phyloP scores from a whole-genome alignment of 1,284 basidiomycete genomes.

The Pisolithus thermaeus region DNA sequence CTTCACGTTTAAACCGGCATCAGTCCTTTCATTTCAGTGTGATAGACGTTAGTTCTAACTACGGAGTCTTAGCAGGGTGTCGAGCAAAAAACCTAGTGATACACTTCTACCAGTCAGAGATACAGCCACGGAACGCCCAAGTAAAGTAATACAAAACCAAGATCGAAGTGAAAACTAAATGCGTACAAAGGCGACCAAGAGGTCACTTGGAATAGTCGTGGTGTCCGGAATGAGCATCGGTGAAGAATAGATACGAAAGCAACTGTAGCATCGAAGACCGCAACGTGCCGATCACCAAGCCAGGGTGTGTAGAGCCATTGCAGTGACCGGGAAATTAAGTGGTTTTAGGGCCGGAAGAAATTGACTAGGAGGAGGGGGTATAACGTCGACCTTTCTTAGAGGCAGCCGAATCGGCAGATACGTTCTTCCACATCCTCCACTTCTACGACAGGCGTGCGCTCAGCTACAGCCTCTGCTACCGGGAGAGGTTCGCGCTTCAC shows the following conservation, averaged over 20 bases:
- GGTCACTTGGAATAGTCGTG: not conserved
- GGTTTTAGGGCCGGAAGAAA: not conserved
- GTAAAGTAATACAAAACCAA: not conserved
- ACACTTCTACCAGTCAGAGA: slow-evolving; percentile 23
- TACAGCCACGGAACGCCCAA: slow-evolving; percentile 13
- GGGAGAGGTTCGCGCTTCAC: slow-evolving; percentile 18
- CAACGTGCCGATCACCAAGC: not conserved
- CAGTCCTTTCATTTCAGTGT: too few species aligned
- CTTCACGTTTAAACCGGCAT: too few species aligned
- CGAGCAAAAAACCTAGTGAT: slow-evolving; percentile 11
- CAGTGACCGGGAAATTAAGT: not conserved
- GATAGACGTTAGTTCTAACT: too few species aligned
- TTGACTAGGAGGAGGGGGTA: not conserved
- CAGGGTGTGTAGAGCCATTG: not conserved
- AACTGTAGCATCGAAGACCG: not conserved
- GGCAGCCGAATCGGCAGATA: slow-evolving; percentile 10
- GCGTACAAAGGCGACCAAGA: slow-evolving; percentile 2
- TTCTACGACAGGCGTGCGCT: slow-evolving; percentile 10
- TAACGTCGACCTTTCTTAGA: slow-evolving; percentile 1
- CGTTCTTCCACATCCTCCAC: slow-evolving; percentile 11
- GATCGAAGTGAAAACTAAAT: not conserved
- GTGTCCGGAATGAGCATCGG: slow-evolving; percentile 5
- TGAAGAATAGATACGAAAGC: slow-evolving; percentile 1
- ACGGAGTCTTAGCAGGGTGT: too few species aligned
- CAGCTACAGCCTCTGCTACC: slow-evolving; percentile 3